phyloP scores from a whole-genome alignment of 352 stramenopile genomes.

The Pythium plurisporium region DNA sequence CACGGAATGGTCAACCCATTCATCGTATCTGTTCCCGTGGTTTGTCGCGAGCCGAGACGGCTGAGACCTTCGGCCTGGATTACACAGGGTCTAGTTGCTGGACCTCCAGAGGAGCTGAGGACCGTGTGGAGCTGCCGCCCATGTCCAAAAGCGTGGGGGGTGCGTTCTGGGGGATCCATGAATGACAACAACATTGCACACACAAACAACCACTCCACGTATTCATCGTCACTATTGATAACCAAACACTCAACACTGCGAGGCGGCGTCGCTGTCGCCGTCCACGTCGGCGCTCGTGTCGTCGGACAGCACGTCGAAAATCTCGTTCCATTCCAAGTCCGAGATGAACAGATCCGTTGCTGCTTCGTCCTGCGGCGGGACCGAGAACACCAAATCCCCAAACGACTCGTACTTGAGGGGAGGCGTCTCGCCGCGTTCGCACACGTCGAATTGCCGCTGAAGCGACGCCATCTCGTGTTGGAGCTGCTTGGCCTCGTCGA shows the following conservation, averaged over 20 bases:
- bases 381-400: conserved; percentile 9
- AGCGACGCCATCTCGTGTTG: conserved; percentile 7
- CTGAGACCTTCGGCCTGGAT: too few species aligned
- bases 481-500: conserved; percentile 12
- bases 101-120: too few species aligned
- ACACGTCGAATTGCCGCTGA: conserved; percentile 1
- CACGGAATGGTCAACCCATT: too few species aligned
- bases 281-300: background rate
- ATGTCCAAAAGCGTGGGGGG: too few species aligned
- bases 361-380: background rate
- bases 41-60: too few species aligned
- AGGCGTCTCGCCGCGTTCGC: background rate
- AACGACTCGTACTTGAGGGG: background rate
- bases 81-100: too few species aligned
- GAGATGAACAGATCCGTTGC: background rate
- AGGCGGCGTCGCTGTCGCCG: conserved; percentile 4
- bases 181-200: background rate
- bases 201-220: background rate
- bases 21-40: too few species aligned
- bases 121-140: too few species aligned
- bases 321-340: conserved; percentile 11
- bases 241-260: background rate
- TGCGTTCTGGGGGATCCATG: too few species aligned
- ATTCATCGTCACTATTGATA: too few species aligned
- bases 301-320: conserved; percentile 14